A percentile compares a stretch with the other conserved stretches of the same genome.
phyloP scores from a whole-genome alignment of 768 basidiomycete genomes.

The Tricholoma matsutake region DNA sequence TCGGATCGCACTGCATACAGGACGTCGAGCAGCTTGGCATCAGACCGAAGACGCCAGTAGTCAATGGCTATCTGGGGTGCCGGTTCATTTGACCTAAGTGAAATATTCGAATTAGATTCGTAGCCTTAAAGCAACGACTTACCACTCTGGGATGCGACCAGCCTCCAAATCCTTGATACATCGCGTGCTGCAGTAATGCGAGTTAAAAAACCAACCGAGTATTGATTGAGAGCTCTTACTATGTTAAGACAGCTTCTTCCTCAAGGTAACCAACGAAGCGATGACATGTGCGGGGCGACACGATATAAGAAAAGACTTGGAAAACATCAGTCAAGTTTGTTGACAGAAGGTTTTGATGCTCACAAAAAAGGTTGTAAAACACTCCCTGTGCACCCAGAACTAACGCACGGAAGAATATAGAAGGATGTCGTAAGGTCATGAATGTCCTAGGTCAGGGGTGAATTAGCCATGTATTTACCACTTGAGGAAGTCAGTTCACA shows the following conservation, averaged over 20 bases:
- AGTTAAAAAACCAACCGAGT: neutral
- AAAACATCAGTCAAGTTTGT: constrained; percentile 10
- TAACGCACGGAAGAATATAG: constrained; percentile 74
- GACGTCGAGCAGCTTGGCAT: constrained; percentile 83
- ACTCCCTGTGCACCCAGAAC: constrained; percentile 91
- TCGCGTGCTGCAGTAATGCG: constrained; percentile 51
- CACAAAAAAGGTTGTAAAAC: constrained; percentile 87
- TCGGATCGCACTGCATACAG: constrained; percentile 91
- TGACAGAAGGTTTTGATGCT: constrained; percentile 22
- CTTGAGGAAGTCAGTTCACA: constrained; percentile 39
- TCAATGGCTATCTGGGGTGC: constrained; percentile 92
- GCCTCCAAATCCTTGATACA: constrained; percentile 82
- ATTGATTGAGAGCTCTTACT: constrained; percentile 46
- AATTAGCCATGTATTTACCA: constrained; percentile 8
- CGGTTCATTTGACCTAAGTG: constrained; percentile 55
- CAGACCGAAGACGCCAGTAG: constrained; percentile 79
- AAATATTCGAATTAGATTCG: neutral
- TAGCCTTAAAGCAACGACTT: constrained; percentile 15
- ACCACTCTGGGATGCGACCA: constrained; percentile 82
- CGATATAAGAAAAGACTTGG: constrained; percentile 71
- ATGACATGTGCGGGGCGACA: constrained; percentile 76
- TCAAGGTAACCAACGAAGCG: constrained; percentile 92
- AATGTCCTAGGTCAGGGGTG: constrained; percentile 65
- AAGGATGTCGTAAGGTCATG: constrained; percentile 86
- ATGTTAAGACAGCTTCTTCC: constrained; percentile 93